Evolutionary conservation across 164 flowering plant species (phyloP).

Genomic region (Tetracentron sinense): DNA sequence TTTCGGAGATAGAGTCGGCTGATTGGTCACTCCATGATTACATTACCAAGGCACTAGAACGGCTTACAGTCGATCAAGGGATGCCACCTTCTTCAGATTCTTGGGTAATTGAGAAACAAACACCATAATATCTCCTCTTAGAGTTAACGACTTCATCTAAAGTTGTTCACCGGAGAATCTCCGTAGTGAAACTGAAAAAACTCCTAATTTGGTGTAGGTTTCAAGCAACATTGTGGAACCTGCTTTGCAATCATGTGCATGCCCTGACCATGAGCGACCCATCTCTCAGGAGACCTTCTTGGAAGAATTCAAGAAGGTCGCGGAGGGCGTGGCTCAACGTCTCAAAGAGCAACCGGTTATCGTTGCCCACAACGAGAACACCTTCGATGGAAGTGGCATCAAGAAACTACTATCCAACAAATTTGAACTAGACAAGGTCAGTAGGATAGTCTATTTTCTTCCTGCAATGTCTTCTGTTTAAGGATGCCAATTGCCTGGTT

Average conservation of each 20-base stretch:
- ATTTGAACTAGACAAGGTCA: constrained; percentile 84
- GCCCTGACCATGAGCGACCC: constrained; percentile 21
- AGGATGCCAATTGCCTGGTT: too few species aligned
- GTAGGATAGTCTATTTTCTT: background rate
- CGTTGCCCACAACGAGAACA: constrained; percentile 85
- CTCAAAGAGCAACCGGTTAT: constrained; percentile 86
- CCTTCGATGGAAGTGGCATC: constrained; percentile 81
- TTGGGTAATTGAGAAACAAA: constrained; percentile 50
- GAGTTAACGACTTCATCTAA: background rate
- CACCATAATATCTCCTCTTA: too few species aligned
- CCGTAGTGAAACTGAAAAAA: background rate
- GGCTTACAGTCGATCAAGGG: constrained; percentile 82
- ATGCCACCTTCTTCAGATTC: constrained; percentile 87
- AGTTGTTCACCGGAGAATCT: background rate
- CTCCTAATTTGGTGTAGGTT: constrained; percentile 39
- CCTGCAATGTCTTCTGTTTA: too few species aligned
- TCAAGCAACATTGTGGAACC: constrained; percentile 73
- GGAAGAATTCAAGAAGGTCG: constrained; percentile 48
- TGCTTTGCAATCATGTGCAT: constrained; percentile 32
- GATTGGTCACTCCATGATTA: constrained; percentile 40
- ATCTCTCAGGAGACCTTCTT: constrained; percentile 60
- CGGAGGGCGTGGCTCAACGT: constrained; percentile 38
- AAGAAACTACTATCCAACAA: constrained; percentile 72
- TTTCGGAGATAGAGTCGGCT: constrained; percentile 35
- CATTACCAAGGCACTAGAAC: constrained; percentile 50